Conservation (phyloP, 2,329 filamentous ascomycete genomes). For the Pezizomycotina sp. region DNA sequence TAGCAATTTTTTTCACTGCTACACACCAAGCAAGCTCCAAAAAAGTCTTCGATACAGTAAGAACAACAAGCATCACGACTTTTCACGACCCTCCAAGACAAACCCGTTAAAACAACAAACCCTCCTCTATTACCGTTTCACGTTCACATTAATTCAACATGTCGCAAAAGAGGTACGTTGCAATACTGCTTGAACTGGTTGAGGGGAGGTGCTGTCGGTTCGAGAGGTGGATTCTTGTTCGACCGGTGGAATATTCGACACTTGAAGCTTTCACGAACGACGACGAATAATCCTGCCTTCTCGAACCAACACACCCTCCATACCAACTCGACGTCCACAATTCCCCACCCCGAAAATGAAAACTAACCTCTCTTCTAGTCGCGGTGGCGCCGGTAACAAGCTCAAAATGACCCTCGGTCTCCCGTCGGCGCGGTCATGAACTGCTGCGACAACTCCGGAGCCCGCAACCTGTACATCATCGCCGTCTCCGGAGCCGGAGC, state of each 20-base stretch:
- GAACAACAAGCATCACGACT: constrained; percentile 1
- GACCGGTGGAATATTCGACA: constrained; percentile 9
- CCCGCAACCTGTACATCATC: constrained; percentile 99
- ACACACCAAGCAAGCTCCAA: no score
- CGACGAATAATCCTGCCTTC: constrained; percentile 7
- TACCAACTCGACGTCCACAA: constrained; percentile 3
- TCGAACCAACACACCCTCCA: not conserved
- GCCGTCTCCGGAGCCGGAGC: constrained; percentile 97
- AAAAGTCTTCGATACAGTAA: no score
- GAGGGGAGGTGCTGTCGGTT: no score
- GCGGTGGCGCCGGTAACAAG: constrained; percentile 98
- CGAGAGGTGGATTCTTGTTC: constrained; percentile 16
- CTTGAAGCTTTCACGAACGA: not conserved
- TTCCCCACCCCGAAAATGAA: constrained; percentile 4
- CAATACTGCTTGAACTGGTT: no score
- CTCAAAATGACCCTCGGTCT: constrained; percentile 99
- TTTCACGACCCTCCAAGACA: constrained; percentile 24
- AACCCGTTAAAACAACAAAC: constrained; percentile 26
- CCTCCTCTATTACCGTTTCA: constrained; percentile 29
- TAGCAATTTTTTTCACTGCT: no score
- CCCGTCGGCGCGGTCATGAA: constrained; percentile 99
- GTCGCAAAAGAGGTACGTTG: constrained; percentile 37
- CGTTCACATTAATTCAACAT: constrained; percentile 33
- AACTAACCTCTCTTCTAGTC: constrained; percentile 33
- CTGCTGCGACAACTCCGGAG: constrained; percentile 98